Base-by-base conservation (phyloP, 768 basidiomycete species). In the Trametes elegans region DNA sequence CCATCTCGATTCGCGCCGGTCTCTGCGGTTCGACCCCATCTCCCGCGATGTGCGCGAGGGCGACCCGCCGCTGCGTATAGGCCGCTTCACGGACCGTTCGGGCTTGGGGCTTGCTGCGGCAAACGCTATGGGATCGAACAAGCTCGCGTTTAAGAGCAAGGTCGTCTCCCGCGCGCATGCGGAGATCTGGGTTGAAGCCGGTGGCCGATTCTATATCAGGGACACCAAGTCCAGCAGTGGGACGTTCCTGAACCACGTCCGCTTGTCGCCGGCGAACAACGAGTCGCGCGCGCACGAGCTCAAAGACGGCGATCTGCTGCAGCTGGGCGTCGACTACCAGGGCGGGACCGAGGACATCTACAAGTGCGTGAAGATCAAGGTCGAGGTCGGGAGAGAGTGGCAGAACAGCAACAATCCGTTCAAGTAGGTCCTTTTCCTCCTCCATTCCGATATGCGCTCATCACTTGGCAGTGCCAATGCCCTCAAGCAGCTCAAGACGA, bases 271-370 rank as follows among this genome's bases (percentile, higher is more conserved):
- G 0, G 93, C 95, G 10, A 88, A 88, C 43, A 79, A 82, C 7
- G 95, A 96, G 68, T 88, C 85, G 5, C 74, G 84, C 34, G 82
- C 92, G 0, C 85, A 79, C 56, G 82, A 81, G 58, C 76, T 98
- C 63, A 92, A 89, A 72, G 95, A 98, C 58, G 96, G 96, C 1
- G 95, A 98, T 73, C 80, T 98, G 26, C 72, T 98, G 18, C 96
- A 98, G 72, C 83, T 98, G 0, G 95, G 96, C 2, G 93, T 98
- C 24, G 95, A 98, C 68, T 99, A 97, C 72, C 95, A 98, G 70
- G 96, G 96, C 6, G 96, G 96, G 0, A 84, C 90, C 7, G 94
- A 98, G 74, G 95, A 98, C 70, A 93, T 96, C 48, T 98, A 96
- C 71, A 89, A 97, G 74, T 92, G 90, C 55, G 92, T 98, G 55